Evolutionary conservation across 2,329 filamentous ascomycete genomes (phyloP).

Genomic region (Fusarium pseudoanthophilum): DNA sequence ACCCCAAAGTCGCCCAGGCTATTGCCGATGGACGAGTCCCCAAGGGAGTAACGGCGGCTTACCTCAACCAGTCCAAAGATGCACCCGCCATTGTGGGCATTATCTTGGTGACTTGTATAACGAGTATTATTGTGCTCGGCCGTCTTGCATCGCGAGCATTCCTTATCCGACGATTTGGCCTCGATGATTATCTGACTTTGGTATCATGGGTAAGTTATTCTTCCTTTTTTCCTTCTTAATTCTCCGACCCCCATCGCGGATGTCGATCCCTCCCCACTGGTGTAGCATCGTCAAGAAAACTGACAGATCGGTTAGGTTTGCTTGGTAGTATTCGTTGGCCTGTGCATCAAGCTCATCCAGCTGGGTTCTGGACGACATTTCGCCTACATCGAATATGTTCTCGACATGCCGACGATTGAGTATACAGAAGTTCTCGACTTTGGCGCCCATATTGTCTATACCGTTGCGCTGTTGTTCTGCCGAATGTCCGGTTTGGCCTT

Average conservation of each 20-base stretch:
- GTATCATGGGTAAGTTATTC: constrained; percentile 48
- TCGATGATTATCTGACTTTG: constrained; percentile 53
- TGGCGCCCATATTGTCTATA: constrained; percentile 62
- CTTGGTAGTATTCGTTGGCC: constrained; percentile 56
- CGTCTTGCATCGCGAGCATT: constrained; percentile 51
- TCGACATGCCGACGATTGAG: constrained; percentile 54
- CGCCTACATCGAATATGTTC: constrained; percentile 58
- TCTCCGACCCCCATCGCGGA: background rate
- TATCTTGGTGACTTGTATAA: constrained; percentile 50
- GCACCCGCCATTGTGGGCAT: constrained; percentile 53
- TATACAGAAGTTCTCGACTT: constrained; percentile 61
- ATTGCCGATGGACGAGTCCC: constrained; percentile 52
- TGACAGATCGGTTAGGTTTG: constrained; percentile 43
- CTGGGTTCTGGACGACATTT: constrained; percentile 60
- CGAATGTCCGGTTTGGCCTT: constrained; percentile 64
- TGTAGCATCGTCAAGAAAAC: background rate
- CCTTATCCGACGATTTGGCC: constrained; percentile 51
- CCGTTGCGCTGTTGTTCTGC: constrained; percentile 60
- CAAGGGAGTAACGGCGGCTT: constrained; percentile 47
- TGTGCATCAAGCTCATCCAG: constrained; percentile 57
- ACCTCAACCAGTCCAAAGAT: constrained; percentile 52
- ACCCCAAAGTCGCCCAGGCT: constrained; percentile 45
- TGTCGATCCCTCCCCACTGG: constrained; percentile 14
- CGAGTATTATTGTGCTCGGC: constrained; percentile 49
- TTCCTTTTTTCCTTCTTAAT: background rate